phyloP scores from a whole-genome alignment of 1,139 yeast genomes.

The Geotrichum klebahnii region DNA sequence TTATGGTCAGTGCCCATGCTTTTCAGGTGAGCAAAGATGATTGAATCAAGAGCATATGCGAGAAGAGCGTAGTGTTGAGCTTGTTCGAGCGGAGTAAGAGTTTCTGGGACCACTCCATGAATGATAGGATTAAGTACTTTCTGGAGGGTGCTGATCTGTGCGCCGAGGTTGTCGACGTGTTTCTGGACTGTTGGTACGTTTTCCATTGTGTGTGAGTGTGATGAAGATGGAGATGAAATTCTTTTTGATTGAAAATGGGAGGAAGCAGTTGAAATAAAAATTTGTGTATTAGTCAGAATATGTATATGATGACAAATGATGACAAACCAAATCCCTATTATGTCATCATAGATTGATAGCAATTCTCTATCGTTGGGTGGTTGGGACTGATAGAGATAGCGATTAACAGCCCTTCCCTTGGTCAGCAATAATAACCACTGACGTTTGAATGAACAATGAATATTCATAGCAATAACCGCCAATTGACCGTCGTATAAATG shows the following conservation, averaged over 20 bases:
- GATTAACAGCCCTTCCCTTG: too few relatives aligned
- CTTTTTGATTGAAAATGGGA: not conserved
- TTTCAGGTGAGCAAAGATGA: conserved; percentile 56
- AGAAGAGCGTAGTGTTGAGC: conserved; percentile 38
- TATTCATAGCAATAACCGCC: too few relatives aligned
- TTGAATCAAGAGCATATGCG: conserved; percentile 43
- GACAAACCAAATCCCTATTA: too few relatives aligned
- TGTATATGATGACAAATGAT: too few relatives aligned
- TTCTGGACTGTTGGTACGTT: conserved; percentile 28
- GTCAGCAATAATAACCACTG: too few relatives aligned
- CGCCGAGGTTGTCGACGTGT: conserved; percentile 31
- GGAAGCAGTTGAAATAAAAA: not conserved
- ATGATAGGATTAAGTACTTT: conserved; percentile 31
- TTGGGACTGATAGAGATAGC: too few relatives aligned
- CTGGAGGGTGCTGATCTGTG: conserved; percentile 33
- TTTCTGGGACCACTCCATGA: conserved; percentile 29
- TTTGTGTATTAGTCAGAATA: not conserved
- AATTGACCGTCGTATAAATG: too few relatives aligned
- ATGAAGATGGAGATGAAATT: not conserved
- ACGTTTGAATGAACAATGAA: too few relatives aligned
- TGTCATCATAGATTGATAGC: too few relatives aligned
- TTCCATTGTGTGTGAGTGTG: conserved; percentile 26
- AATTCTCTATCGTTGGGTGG: too few relatives aligned
- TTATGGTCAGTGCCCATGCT: conserved; percentile 56
- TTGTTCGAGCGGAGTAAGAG: conserved; percentile 34